These are phyloP conservation scores for Epichloe sp. DNA, from an alignment of 2,329 filamentous ascomycete genomes.

Conservation along the genomic window DNA sequence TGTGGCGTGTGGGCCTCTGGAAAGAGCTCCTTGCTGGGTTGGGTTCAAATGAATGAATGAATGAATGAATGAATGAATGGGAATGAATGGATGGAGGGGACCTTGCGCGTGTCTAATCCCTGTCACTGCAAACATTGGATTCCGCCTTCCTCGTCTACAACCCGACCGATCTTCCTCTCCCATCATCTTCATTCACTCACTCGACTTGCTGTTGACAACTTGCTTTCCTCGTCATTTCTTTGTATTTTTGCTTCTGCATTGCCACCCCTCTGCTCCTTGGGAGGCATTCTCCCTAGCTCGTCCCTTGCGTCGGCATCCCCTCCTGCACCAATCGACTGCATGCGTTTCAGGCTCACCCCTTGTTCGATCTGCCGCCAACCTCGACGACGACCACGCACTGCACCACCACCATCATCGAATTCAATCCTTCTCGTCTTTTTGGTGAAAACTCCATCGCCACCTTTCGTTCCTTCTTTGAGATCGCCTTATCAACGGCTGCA, in stretches of 20 bases:
- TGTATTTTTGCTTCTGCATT: neutral
- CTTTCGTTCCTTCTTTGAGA: neutral
- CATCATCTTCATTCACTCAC: slow-evolving; percentile 2
- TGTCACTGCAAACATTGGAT: neutral
- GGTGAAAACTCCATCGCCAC: neutral
- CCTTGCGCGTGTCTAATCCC: neutral
- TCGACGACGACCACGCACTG: neutral
- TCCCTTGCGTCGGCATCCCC: neutral
- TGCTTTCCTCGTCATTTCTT: slow-evolving; percentile 1
- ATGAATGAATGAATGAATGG: too few species aligned
- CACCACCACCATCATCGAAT: neutral
- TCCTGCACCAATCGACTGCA: neutral
- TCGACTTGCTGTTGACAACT: neutral
- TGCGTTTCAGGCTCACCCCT: slow-evolving; percentile 4
- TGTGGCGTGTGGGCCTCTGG: neutral
- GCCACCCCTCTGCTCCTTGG: neutral
- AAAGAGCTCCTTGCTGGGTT: neutral
- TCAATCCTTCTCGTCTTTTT: neutral
- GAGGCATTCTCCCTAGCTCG: neutral
- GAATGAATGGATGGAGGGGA: too few species aligned
- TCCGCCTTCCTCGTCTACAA: neutral
- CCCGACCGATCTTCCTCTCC: neutral
- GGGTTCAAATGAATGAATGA: too few species aligned
- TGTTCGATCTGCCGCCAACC: slow-evolving; percentile 1
- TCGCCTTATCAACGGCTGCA: neutral